phyloP scores from a whole-genome alignment of 2,329 filamentous ascomycete species.

The Ascochyta lentis region DNA sequence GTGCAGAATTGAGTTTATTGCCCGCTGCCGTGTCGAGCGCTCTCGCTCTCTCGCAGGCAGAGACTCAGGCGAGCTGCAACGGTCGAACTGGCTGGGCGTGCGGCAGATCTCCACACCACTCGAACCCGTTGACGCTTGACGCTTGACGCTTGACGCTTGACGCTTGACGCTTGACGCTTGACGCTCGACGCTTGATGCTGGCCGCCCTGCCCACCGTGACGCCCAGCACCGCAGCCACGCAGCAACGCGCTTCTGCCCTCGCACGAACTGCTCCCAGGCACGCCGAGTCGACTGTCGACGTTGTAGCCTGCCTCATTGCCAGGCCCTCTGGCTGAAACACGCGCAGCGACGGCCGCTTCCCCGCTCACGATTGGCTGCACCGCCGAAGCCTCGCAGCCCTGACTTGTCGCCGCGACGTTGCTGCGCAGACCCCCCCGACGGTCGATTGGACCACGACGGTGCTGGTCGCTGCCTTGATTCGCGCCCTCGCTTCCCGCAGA shows the following conservation, averaged over 20 bases:
- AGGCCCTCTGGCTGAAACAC: constrained; percentile 13
- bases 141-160: no score
- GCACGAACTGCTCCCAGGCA: constrained; percentile 8
- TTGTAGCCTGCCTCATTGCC: background rate
- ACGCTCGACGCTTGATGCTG: background rate
- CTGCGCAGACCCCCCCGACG: background rate
- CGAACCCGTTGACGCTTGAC: constrained; percentile 6
- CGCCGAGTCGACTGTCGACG: background rate
- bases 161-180: constrained; percentile 1
- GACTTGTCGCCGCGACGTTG: constrained; percentile 11
- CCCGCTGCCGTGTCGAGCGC: background rate
- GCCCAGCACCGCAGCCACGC: background rate
- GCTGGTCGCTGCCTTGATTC: constrained; percentile 36
- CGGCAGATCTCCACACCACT: constrained; percentile 14
- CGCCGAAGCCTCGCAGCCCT: constrained; percentile 11
- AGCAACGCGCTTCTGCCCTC: constrained; percentile 8
- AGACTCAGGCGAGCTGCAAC: constrained; percentile 1
- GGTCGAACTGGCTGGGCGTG: constrained; percentile 6
- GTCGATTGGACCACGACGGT: constrained; percentile 17
- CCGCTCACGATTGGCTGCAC: constrained; percentile 13
- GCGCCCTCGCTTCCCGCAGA: constrained; percentile 32
- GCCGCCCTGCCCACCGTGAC: constrained; percentile 1
- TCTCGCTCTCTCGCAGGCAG: background rate
- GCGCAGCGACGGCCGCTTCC: constrained; percentile 9
- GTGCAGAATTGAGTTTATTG: background rate